These are phyloP conservation scores for Ocimum tenuiflorum DNA, from an alignment of 257 asterid species.

Conservation along the genomic window DNA sequence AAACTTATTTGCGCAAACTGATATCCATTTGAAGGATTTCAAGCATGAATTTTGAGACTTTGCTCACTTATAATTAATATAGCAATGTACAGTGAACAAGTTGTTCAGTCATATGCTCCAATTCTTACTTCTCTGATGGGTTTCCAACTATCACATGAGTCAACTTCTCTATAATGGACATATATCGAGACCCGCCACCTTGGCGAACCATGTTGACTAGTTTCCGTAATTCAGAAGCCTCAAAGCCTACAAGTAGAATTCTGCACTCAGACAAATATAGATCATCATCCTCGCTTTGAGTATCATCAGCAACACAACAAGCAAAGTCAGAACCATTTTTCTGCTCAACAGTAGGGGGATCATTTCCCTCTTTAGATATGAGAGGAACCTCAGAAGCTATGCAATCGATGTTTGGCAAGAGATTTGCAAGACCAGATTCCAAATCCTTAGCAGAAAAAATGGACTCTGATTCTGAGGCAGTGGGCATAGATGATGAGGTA, in stretches of 20 bases:
- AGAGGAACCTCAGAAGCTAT: conserved; percentile 42
- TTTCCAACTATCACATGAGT: conserved; percentile 84
- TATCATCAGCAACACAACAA: conserved; percentile 66
- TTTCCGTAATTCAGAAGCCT: conserved; percentile 68
- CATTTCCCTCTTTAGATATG: conserved; percentile 31
- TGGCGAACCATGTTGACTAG: conserved; percentile 80
- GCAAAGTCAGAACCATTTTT: conserved; percentile 32
- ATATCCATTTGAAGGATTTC: neutral
- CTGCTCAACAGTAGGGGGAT: conserved; percentile 34
- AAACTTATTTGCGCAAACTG: conserved; percentile 1
- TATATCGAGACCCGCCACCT: conserved; percentile 97
- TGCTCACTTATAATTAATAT: neutral
- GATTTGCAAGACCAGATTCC: conserved; percentile 43
- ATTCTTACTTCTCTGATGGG: conserved; percentile 74
- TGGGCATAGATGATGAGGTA: conserved; percentile 42
- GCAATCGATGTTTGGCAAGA: conserved; percentile 31
- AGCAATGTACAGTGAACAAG: conserved; percentile 15
- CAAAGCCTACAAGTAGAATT: conserved; percentile 77
- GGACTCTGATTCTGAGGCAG: conserved; percentile 44
- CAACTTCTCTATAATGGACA: conserved; percentile 69
- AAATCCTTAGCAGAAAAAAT: conserved; percentile 34
- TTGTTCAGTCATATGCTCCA: conserved; percentile 15
- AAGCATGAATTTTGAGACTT: conserved; percentile 1
- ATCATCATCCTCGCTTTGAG: conserved; percentile 74
- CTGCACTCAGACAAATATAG: conserved; percentile 89